A percentile compares a stretch with the other conserved stretches of the same genome.
Conservation (phyloP, 2,329 filamentous ascomycete species). For the Exophiala spinifera region DNA sequence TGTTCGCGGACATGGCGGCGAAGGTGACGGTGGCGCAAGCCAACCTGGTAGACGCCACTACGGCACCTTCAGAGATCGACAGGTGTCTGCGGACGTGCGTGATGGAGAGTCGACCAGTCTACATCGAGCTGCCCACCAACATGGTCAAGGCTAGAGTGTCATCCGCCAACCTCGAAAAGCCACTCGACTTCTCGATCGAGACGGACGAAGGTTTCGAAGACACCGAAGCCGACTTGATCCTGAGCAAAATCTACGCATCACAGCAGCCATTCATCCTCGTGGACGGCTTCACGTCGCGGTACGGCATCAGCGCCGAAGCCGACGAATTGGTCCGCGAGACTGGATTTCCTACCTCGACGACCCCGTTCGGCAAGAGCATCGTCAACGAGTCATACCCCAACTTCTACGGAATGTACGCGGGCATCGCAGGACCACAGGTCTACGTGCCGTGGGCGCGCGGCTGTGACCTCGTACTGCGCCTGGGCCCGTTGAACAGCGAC, state of each 20-base stretch:
- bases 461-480: constrained; percentile 46
- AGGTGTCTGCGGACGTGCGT: constrained; percentile 50
- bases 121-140: constrained; percentile 51
- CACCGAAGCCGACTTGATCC: constrained; percentile 27
- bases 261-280: constrained; percentile 52
- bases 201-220: constrained; percentile 29
- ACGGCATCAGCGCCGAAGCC: constrained; percentile 43
- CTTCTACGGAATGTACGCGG: constrained; percentile 51
- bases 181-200: constrained; percentile 24
- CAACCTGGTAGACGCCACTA: constrained; percentile 46
- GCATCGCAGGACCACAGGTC: constrained; percentile 39
- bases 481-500: constrained; percentile 48
- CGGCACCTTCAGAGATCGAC: constrained; percentile 52
- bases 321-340: constrained; percentile 45
- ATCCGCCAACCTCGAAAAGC: constrained; percentile 13
- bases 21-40: constrained; percentile 51
- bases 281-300: constrained; percentile 49
- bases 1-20: constrained; percentile 50
- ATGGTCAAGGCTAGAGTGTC: constrained; percentile 26
- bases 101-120: constrained; percentile 54
- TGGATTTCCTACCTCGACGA: constrained; percentile 48
- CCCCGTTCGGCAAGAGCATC: constrained; percentile 50
- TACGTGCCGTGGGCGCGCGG: constrained; percentile 40
- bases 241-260: constrained; percentile 45
- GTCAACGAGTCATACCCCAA: constrained; percentile 49